These are phyloP conservation scores for Sporothrix pallida DNA, from an alignment of 2,329 filamentous ascomycete genomes.

Conservation along the genomic window DNA sequence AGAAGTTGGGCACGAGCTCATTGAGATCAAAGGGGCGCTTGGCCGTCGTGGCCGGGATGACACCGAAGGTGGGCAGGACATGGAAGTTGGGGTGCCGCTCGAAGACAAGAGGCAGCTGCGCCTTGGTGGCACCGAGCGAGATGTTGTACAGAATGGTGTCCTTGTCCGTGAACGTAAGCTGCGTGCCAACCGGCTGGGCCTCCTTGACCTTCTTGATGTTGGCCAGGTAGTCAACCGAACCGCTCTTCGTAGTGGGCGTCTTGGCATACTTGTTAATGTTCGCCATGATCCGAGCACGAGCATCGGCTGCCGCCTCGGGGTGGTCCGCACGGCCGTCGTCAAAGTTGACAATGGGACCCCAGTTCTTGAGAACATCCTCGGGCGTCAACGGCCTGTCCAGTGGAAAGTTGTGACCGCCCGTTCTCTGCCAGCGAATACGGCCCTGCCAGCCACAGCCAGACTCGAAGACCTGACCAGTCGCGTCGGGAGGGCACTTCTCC, in stretches of 20 bases:
- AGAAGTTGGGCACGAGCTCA: conserved; percentile 92
- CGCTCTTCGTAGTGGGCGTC: neutral
- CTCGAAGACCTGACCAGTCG: conserved; percentile 89
- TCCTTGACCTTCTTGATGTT: neutral
- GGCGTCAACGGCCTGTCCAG: conserved; percentile 81
- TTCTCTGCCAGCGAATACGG: conserved; percentile 92
- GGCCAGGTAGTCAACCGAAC: neutral
- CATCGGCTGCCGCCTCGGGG: conserved; percentile 53
- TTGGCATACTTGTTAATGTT: neutral
- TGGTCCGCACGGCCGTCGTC: conserved; percentile 86
- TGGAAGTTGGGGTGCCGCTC: conserved; percentile 69
- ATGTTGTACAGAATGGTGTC: neutral
- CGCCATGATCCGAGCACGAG: conserved; percentile 1
- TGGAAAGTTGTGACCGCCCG: conserved; percentile 88
- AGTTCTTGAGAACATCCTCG: conserved; percentile 80
- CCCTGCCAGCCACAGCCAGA: conserved; percentile 93
- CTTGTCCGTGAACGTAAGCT: neutral
- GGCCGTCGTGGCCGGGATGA: conserved; percentile 88
- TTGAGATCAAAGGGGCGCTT: conserved; percentile 78
- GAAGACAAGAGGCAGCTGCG: neutral
- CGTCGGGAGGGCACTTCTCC: conserved; percentile 82
- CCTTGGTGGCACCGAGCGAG: neutral
- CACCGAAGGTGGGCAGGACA: conserved; percentile 90
- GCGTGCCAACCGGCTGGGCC: neutral
- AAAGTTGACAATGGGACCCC: conserved; percentile 82